Conservation (phyloP, 257 asterid species). For the Nicotiana sylvestris region DNA sequence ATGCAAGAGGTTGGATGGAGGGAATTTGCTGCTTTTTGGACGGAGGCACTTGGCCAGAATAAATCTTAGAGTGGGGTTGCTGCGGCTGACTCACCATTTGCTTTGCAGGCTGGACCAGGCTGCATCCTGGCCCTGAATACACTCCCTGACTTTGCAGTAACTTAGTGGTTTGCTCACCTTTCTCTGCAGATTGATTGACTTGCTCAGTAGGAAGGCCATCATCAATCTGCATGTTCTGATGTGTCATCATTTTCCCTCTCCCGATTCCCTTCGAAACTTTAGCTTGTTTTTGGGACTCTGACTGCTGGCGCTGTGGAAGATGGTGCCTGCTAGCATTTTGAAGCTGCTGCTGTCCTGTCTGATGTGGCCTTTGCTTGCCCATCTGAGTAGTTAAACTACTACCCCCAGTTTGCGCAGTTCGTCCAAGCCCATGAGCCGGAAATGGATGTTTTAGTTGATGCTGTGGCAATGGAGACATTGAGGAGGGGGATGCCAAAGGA, state of each 20-base stretch:
- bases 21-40: conserved; percentile 41
- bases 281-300: conserved; percentile 58
- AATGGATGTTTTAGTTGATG: conserved; percentile 66
- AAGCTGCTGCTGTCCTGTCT: conserved; percentile 15
- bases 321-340: conserved; percentile 29
- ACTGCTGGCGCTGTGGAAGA: conserved; percentile 56
- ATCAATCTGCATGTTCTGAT: conserved; percentile 53
- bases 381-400: conserved; percentile 48
- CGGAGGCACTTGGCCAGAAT: conserved; percentile 45
- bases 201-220: conserved; percentile 56
- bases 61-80: conserved; percentile 48
- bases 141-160: conserved; percentile 43
- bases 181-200: conserved; percentile 42
- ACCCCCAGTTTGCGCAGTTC: conserved; percentile 47
- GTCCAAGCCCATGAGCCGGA: conserved; percentile 53
- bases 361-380: conserved; percentile 41
- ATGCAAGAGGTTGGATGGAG: conserved; percentile 44
- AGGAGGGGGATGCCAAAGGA: conserved; percentile 44
- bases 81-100: conserved; percentile 37
- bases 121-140: conserved; percentile 37
- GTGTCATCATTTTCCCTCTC: conserved; percentile 52
- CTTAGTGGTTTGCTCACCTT: conserved; percentile 43
- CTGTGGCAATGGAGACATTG: conserved; percentile 51
- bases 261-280: conserved; percentile 69
- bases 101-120: conserved; percentile 44